Evolutionary conservation across 345 rosid species (phyloP), one percentile per base, ranked within the genome.

Genomic region (Mercurialis annua): DNA sequence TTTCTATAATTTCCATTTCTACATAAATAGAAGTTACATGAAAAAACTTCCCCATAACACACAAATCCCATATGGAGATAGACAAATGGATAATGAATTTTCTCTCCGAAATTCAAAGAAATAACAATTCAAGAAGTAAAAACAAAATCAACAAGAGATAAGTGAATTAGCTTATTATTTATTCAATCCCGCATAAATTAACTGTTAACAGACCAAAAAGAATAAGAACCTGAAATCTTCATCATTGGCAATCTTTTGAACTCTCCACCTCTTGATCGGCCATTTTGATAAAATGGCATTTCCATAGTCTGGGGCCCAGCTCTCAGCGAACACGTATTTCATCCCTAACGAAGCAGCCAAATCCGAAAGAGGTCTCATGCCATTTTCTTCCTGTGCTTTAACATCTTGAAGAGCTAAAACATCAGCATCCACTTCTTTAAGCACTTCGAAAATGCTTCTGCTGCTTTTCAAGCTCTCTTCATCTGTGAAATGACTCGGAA

Each of bases 301-400:
- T 8, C 98, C 98, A 57, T 85, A 93, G 72, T 89, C 92, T 0
- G 97, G 98, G 10, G 93, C 96, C 98, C 98, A 92, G 73, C 97
- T 90, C 69, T 92, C 98, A 9, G 95, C 92, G 66, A 92, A 92
- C 73, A 85, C 91, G 0, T 85, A 90, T 64, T 84, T 80, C 98
- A 92, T 92, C 54, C 88, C 94, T 54, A 90, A 70, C 4, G 90
- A 81, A 2, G 85, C 73, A 33, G 98, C 97, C 74, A 92, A 81
- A 82, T 86, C 96, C 0, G 98, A 90, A 7, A 93, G 75, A 6
- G 98, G 98, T 72, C 80, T 82, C 98, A 92, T 92, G 36, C 73
- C 86, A 56, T 75, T 88, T 83, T 83, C 95, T 83, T 92, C 95
- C 67, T 81, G 84, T 42, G 97, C 98, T 79, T 84, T 92, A 50